Conservation (phyloP, 1,139 yeast genomes). For the Nematodospora anomalae region DNA sequence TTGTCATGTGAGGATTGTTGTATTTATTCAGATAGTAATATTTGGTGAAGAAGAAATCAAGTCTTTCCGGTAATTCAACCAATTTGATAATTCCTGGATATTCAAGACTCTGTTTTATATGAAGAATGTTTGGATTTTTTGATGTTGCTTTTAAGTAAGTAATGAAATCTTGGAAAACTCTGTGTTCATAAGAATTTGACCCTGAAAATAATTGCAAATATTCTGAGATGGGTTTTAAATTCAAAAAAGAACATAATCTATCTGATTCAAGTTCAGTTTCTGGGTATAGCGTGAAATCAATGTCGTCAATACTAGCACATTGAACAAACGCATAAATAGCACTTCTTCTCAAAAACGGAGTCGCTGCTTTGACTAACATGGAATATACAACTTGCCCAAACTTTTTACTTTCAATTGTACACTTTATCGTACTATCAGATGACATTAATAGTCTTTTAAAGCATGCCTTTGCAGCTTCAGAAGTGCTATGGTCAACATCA, state of each 20-base stretch:
- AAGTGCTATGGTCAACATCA: conserved; percentile 22
- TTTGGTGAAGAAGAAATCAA: conserved; percentile 69
- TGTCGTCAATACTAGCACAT: conserved; percentile 54
- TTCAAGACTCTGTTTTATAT: conserved; percentile 37
- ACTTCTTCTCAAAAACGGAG: conserved; percentile 69
- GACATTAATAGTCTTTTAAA: conserved; percentile 18
- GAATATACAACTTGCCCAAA: conserved; percentile 48
- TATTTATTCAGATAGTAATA: conserved; percentile 49
- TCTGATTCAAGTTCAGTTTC: conserved; percentile 54
- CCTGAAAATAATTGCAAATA: conserved; percentile 19
- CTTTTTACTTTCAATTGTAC: conserved; percentile 17
- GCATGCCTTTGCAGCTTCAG: conserved; percentile 15
- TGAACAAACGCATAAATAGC: conserved; percentile 59
- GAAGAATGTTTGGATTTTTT: conserved; percentile 13
- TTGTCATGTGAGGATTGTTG: conserved; percentile 40
- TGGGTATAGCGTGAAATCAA: conserved; percentile 21
- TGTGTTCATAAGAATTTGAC: conserved; percentile 14
- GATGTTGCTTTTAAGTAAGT: conserved; percentile 10
- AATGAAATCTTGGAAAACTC: conserved; percentile 23
- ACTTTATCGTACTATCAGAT: conserved; percentile 8
- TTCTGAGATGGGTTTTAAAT: conserved; percentile 38
- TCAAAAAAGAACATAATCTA: conserved; percentile 53
- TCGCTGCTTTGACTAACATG: conserved; percentile 54
- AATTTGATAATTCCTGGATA: conserved; percentile 68
- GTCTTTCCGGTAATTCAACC: conserved; percentile 60